Conservation (phyloP, 2,329 filamentous ascomycete species). For the Cladosporium sp. region DNA sequence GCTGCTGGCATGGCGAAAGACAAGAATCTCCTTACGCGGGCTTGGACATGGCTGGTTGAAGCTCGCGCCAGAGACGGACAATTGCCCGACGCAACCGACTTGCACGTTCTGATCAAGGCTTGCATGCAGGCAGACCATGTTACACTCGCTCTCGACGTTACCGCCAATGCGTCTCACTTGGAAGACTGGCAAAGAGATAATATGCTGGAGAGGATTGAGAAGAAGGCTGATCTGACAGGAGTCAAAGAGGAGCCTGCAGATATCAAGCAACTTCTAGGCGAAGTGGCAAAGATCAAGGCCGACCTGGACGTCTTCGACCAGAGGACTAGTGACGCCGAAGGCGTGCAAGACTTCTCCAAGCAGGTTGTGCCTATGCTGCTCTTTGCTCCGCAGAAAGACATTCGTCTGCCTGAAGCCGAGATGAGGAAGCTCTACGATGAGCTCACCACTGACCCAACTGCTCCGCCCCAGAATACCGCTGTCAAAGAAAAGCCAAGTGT, state of each 20-base stretch:
- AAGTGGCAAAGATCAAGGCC: conserved; percentile 19
- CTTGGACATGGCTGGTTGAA: conserved; percentile 30
- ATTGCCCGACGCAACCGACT: conserved; percentile 22
- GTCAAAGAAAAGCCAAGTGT: neutral
- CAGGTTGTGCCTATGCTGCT: conserved; percentile 37
- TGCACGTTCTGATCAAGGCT: conserved; percentile 26
- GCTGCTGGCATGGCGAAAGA: conserved; percentile 33
- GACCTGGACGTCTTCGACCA: conserved; percentile 25
- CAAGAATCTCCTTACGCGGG: conserved; percentile 20
- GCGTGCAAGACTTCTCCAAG: conserved; percentile 32
- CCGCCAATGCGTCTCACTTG: conserved; percentile 7
- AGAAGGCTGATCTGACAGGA: neutral
- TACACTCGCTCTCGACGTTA: conserved; percentile 22
- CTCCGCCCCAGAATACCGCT: conserved; percentile 1
- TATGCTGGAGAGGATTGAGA: neutral
- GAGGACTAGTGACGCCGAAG: conserved; percentile 16
- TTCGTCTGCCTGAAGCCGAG: conserved; percentile 23
- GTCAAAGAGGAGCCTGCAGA: neutral
- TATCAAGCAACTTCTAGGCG: conserved; percentile 2
- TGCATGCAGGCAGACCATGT: conserved; percentile 15
- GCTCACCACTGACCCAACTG: conserved; percentile 37
- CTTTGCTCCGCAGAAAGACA: conserved; percentile 17
- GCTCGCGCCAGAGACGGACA: conserved; percentile 12
- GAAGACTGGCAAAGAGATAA: neutral
- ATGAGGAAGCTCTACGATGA: conserved; percentile 42